Conservation (phyloP, 2,329 filamentous ascomycete species). For the Penicillium sp. region DNA sequence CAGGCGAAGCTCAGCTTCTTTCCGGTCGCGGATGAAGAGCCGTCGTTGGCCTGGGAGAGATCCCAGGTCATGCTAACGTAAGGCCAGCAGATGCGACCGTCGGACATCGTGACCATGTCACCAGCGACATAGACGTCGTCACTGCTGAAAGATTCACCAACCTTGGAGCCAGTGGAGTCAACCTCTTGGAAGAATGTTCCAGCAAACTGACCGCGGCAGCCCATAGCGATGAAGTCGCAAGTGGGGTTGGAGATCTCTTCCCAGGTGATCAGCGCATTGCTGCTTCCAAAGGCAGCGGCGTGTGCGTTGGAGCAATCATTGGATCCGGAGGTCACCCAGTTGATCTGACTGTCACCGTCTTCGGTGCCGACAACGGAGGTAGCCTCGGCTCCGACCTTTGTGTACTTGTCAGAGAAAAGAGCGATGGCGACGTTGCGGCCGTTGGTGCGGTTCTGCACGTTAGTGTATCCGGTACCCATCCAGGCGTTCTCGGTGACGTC, state of each 20-base stretch:
- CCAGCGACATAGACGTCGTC: slow-evolving; percentile 60
- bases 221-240: slow-evolving; percentile 61
- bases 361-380: slow-evolving; percentile 55
- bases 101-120: slow-evolving; percentile 62
- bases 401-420: slow-evolving; percentile 59
- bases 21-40: slow-evolving; percentile 8
- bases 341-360: slow-evolving; percentile 60
- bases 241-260: slow-evolving; percentile 60
- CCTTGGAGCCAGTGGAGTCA: slow-evolving; percentile 51
- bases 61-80: slow-evolving; percentile 46
- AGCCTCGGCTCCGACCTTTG: slow-evolving; percentile 55
- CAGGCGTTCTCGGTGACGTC: slow-evolving; percentile 58
- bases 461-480: slow-evolving; percentile 60
- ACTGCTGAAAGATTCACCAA: slow-evolving; percentile 54
- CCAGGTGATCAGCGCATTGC: slow-evolving; percentile 59
- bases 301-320: slow-evolving; percentile 61
- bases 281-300: slow-evolving; percentile 56
- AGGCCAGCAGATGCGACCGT: slow-evolving; percentile 58
- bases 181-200: slow-evolving; percentile 63
- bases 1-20: slow-evolving; percentile 25
- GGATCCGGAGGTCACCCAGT: slow-evolving; percentile 58
- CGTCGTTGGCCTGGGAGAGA: slow-evolving; percentile 35
- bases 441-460: slow-evolving; percentile 55
- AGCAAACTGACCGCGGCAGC: slow-evolving; percentile 59
- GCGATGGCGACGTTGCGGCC: slow-evolving; percentile 63